These are phyloP conservation scores for Verticillium nonalfalfae DNA, from an alignment of 2,329 filamentous ascomycete species.

Conservation along the genomic window DNA sequence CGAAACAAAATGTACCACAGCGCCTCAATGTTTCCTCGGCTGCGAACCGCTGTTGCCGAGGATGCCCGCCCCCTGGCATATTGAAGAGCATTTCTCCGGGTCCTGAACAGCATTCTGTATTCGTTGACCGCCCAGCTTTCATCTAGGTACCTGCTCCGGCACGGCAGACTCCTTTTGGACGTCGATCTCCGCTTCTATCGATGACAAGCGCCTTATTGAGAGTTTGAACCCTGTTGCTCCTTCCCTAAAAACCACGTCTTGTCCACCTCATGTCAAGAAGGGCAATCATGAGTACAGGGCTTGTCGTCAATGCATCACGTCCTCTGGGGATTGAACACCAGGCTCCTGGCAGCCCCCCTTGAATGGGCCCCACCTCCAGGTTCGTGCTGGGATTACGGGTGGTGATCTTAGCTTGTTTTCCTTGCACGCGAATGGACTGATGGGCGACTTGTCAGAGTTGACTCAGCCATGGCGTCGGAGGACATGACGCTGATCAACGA, in stretches of 20 bases:
- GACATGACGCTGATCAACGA: background rate
- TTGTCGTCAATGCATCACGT: background rate
- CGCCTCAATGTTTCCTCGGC: slow-evolving; percentile 1
- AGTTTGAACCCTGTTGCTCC: background rate
- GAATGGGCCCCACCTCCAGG: background rate
- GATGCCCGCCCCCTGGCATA: slow-evolving; percentile 10
- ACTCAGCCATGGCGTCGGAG: background rate
- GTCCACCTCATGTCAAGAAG: background rate
- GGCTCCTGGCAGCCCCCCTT: background rate
- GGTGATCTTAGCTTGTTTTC: background rate
- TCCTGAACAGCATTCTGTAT: slow-evolving; percentile 6
- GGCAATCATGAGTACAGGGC: background rate
- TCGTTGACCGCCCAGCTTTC: slow-evolving; percentile 18
- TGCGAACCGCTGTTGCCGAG: slow-evolving; percentile 17
- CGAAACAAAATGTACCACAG: background rate
- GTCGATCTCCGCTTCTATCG: slow-evolving; percentile 26
- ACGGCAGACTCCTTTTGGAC: slow-evolving; percentile 26
- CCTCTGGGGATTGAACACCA: background rate
- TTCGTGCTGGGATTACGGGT: background rate
- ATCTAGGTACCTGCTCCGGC: slow-evolving; percentile 28
- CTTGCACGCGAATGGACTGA: background rate
- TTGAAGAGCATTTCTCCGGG: slow-evolving; percentile 5
- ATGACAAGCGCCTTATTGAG: slow-evolving; percentile 7
- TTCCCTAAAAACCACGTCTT: background rate
- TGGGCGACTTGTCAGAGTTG: background rate